A percentile compares a stretch with the other conserved stretches of the same genome.
phyloP scores from a whole-genome alignment of 495 filamentous ascomycete species.

The Endocarpon pusillum region DNA sequence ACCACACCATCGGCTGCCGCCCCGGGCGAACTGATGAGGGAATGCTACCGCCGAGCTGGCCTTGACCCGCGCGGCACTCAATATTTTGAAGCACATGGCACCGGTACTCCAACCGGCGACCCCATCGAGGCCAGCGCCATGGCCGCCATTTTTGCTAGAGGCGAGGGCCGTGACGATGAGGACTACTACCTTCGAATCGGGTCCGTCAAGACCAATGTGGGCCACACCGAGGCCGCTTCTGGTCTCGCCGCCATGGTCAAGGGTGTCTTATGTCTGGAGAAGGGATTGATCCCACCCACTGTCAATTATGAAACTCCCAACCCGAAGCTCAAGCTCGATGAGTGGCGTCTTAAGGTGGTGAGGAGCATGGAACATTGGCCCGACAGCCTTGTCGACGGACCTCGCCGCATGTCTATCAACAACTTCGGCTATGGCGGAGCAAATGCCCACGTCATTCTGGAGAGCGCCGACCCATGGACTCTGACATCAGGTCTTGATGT shows the following conservation, averaged over 20 bases:
- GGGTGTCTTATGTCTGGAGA: conserved; percentile 21
- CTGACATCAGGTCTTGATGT: too few species aligned
- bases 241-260: conserved; percentile 32
- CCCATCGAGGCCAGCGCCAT: conserved; percentile 24
- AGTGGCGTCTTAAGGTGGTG: conserved; percentile 10
- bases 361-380: conserved; percentile 5
- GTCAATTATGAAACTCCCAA: conserved; percentile 27
- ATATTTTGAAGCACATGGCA: conserved; percentile 23
- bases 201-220: conserved; percentile 28
- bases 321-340: conserved; percentile 13
- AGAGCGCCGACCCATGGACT: neutral
- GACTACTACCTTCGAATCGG: conserved; percentile 16
- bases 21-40: conserved; percentile 13
- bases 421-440: conserved; percentile 15
- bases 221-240: conserved; percentile 21
- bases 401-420: conserved; percentile 3
- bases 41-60: conserved; percentile 14
- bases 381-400: neutral
- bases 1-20: conserved; percentile 10
- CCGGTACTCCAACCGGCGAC: conserved; percentile 15
- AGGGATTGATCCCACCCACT: conserved; percentile 25
- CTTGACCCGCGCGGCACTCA: conserved; percentile 8
- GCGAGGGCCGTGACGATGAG: conserved; percentile 2
- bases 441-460: conserved; percentile 9
- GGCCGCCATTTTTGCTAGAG: conserved; percentile 18